Evolutionary conservation across 1,284 basidiomycete genomes (phyloP).

Genomic region (Binderoboletus segoi): DNA sequence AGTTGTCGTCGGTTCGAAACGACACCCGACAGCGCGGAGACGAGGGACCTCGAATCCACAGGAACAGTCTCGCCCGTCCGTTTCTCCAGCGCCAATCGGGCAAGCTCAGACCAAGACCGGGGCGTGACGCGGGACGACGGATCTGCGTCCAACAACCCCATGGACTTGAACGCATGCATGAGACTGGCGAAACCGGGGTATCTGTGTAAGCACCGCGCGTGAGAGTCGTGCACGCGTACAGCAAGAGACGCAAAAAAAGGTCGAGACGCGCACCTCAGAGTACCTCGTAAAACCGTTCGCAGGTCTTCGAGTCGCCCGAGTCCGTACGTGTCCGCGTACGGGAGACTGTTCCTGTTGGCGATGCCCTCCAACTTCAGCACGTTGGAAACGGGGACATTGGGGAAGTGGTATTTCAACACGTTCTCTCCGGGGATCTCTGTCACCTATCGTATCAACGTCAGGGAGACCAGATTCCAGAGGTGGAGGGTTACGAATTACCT

Average conservation of each 20-base stretch:
- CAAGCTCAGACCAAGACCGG: constrained; percentile 49
- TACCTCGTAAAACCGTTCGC: constrained; percentile 81
- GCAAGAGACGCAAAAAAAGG: neutral
- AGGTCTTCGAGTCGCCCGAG: constrained; percentile 54
- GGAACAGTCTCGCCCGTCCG: constrained; percentile 33
- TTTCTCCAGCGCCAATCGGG: constrained; percentile 39
- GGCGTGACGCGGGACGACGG: constrained; percentile 39
- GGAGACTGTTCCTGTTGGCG: constrained; percentile 85
- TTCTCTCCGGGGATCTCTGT: constrained; percentile 55
- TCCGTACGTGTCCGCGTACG: constrained; percentile 76
- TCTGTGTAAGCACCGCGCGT: constrained; percentile 43
- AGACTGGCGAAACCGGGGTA: constrained; percentile 86
- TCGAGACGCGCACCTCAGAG: constrained; percentile 67
- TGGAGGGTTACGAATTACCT: constrained; percentile 44
- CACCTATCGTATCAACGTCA: constrained; percentile 38
- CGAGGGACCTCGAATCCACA: constrained; percentile 37
- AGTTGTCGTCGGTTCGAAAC: constrained; percentile 40
- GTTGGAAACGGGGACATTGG: constrained; percentile 65
- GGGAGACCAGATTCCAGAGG: neutral
- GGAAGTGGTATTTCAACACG: constrained; percentile 64
- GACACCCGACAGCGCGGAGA: constrained; percentile 44
- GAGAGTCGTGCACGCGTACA: neutral
- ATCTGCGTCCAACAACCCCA: constrained; percentile 70
- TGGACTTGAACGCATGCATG: constrained; percentile 72
- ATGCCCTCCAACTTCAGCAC: constrained; percentile 82